Conservation (phyloP, 2,329 filamentous ascomycete species). For the Dothistroma pini region DNA sequence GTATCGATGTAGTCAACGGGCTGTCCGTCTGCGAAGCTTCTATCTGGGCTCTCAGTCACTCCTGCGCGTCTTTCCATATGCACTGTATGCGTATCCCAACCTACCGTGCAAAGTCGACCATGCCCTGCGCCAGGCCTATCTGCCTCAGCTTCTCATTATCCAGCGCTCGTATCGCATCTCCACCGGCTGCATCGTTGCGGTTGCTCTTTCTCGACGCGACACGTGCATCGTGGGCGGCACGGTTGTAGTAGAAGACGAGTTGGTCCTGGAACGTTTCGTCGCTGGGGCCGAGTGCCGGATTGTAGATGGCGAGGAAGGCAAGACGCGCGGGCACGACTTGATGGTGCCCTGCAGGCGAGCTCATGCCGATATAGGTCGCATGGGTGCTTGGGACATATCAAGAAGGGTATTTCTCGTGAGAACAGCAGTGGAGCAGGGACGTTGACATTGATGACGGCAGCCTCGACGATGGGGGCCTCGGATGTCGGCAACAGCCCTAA, state of each 20-base stretch:
- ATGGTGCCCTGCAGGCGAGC: constrained; percentile 24
- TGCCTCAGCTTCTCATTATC: constrained; percentile 85
- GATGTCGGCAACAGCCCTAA: too few relatives aligned
- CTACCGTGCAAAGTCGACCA: constrained; percentile 44
- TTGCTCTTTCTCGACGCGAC: constrained; percentile 23
- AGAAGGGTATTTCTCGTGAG: background rate
- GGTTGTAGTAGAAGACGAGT: constrained; percentile 87
- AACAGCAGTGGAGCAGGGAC: too few relatives aligned
- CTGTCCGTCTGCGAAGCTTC: constrained; percentile 75
- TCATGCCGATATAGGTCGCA: constrained; percentile 17
- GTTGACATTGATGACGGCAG: too few relatives aligned
- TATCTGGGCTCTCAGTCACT: constrained; percentile 30
- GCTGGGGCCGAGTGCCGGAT: constrained; percentile 70
- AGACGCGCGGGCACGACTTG: constrained; percentile 66
- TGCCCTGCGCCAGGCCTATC: constrained; percentile 93
- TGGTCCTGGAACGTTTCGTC: constrained; percentile 75
- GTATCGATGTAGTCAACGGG: constrained; percentile 85
- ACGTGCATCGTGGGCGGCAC: constrained; percentile 31
- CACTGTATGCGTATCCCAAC: background rate
- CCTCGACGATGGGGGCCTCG: too few relatives aligned
- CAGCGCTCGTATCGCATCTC: constrained; percentile 53
- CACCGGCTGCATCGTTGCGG: constrained; percentile 30
- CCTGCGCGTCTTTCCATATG: constrained; percentile 1
- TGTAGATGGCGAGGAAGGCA: constrained; percentile 92
- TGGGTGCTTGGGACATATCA: background rate